A percentile compares a stretch with the other conserved stretches of the same genome.
Conservation (phyloP, 176 grass and related monocot genomes). For the Pontederia crassipes region DNA sequence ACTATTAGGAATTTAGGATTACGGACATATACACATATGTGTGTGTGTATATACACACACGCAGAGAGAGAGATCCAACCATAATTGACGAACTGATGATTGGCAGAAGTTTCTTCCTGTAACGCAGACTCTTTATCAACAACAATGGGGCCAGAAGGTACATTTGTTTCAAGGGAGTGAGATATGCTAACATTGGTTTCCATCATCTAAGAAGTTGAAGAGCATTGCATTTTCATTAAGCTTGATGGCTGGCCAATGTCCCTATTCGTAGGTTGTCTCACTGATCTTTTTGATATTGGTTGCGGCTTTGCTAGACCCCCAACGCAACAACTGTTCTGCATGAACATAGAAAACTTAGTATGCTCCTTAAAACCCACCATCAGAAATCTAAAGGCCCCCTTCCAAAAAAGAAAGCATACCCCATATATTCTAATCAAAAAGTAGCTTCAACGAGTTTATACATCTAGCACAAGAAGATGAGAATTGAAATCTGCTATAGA, state of each 20-base stretch:
- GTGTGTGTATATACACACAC: not conserved
- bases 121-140: not conserved
- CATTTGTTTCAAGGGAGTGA: not conserved
- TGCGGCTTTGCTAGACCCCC: slow-evolving; percentile 9
- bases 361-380: not conserved
- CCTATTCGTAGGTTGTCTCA: not conserved
- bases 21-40: not conserved
- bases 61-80: slow-evolving; percentile 3
- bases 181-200: slow-evolving; percentile 9
- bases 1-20: not conserved
- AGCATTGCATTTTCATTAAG: slow-evolving; percentile 5
- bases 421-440: slow-evolving; percentile 6
- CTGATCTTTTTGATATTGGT: not conserved
- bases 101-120: not conserved
- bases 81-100: not conserved
- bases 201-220: not conserved
- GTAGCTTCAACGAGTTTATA: not conserved
- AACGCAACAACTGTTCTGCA: slow-evolving; percentile 15
- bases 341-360: not conserved
- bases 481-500: no score
- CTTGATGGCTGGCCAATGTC: not conserved
- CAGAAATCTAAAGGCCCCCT: not conserved
- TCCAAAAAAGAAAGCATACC: not conserved
- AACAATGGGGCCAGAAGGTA: not conserved
- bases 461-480: not conserved